Conservation (phyloP, 805 yeast genomes). For the Candida yuanshanica region DNA sequence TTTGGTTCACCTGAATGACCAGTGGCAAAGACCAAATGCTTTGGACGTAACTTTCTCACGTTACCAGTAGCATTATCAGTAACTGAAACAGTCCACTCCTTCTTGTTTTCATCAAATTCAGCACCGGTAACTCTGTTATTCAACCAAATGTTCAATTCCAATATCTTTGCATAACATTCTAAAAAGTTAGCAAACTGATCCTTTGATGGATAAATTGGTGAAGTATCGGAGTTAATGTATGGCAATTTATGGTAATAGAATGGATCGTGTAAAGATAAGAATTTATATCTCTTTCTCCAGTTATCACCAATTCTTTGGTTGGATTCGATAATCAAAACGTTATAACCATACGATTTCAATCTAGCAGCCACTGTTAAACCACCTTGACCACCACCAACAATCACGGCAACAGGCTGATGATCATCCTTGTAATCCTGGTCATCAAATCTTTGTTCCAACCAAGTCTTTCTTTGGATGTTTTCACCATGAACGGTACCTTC, state of each 20-base stretch:
- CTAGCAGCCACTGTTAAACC: slow-evolving; percentile 39
- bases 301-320: slow-evolving; percentile 37
- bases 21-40: slow-evolving; percentile 38
- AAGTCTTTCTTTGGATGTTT: slow-evolving; percentile 31
- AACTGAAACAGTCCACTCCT: slow-evolving; percentile 31
- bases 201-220: slow-evolving; percentile 38
- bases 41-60: slow-evolving; percentile 24
- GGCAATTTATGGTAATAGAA: slow-evolving; percentile 38
- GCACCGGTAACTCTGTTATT: slow-evolving; percentile 28
- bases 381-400: slow-evolving; percentile 45
- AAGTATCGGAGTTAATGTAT: slow-evolving; percentile 34
- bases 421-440: slow-evolving; percentile 26
- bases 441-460: slow-evolving; percentile 31
- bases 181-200: slow-evolving; percentile 41
- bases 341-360: slow-evolving; percentile 35
- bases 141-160: slow-evolving; percentile 37
- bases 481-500: slow-evolving; percentile 36
- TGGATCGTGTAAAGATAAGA: slow-evolving; percentile 41
- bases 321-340: slow-evolving; percentile 34
- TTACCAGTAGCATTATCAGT: slow-evolving; percentile 25
- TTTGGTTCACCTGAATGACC: slow-evolving; percentile 43
- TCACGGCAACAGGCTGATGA: slow-evolving; percentile 35
- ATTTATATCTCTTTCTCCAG: slow-evolving; percentile 41
- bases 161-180: slow-evolving; percentile 34
- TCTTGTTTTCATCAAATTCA: slow-evolving; percentile 23